Evolutionary conservation across 805 yeast genomes (phyloP).

Genomic region (Komagataella kurtzmanii): DNA sequence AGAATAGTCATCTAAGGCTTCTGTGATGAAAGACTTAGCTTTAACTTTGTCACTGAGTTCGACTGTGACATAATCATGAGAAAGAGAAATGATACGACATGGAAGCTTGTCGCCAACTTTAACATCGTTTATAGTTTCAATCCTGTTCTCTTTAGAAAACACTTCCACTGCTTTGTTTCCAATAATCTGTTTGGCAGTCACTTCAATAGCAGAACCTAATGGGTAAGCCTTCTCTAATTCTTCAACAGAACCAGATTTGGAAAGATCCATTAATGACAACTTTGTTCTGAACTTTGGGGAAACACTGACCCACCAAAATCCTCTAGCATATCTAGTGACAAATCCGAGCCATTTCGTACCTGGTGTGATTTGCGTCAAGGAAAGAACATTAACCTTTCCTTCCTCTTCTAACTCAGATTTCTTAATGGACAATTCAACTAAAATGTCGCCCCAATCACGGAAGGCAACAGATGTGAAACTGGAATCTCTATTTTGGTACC

Average conservation of each 20-base stretch:
- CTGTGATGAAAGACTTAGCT: slow-evolving; percentile 61
- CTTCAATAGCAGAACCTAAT: slow-evolving; percentile 56
- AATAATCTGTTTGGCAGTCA: slow-evolving; percentile 41
- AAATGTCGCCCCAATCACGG: slow-evolving; percentile 35
- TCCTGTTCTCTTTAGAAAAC: slow-evolving; percentile 29
- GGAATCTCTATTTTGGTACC: slow-evolving; percentile 63
- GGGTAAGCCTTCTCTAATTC: slow-evolving; percentile 49
- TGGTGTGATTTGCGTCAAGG: slow-evolving; percentile 27
- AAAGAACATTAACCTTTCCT: slow-evolving; percentile 12
- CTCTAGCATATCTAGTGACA: slow-evolving; percentile 50
- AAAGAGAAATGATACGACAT: slow-evolving; percentile 46
- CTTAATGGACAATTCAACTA: slow-evolving; percentile 53
- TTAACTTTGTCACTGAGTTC: slow-evolving; percentile 51
- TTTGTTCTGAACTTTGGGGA: slow-evolving; percentile 60
- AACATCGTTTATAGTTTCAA: slow-evolving; percentile 33
- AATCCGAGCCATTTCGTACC: slow-evolving; percentile 45
- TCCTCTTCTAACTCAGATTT: slow-evolving; percentile 22
- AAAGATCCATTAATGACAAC: slow-evolving; percentile 49
- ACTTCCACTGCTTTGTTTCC: slow-evolving; percentile 32
- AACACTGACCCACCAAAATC: slow-evolving; percentile 53
- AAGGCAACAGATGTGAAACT: slow-evolving; percentile 55
- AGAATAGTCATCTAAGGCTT: slow-evolving; percentile 60
- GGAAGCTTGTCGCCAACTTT: slow-evolving; percentile 43
- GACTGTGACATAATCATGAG: slow-evolving; percentile 48
- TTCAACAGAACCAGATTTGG: slow-evolving; percentile 35